A percentile compares a stretch with the other conserved stretches of the same genome.
Conservation (phyloP, 345 rosid species). For the Acer negundo region DNA sequence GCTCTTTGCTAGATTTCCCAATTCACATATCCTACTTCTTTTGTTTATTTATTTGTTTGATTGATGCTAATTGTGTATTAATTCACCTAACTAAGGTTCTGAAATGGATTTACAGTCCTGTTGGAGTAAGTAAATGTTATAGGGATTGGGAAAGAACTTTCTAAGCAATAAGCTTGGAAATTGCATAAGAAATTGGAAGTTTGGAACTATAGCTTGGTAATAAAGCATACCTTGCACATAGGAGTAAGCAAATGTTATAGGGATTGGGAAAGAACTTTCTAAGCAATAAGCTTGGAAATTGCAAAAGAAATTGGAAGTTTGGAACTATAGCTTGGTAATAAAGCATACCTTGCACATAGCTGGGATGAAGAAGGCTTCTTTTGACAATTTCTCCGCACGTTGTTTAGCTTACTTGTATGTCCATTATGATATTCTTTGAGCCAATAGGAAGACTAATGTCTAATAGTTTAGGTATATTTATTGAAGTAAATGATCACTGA, state of each 20-base stretch:
- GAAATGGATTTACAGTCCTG: background rate
- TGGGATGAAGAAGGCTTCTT: constrained; percentile 1
- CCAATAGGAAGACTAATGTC: background rate
- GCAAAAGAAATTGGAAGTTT: background rate
- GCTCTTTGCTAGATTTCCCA: background rate
- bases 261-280: background rate
- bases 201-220: background rate
- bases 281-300: background rate
- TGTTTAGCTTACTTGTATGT: background rate
- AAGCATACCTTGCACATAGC: background rate
- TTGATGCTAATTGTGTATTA: background rate
- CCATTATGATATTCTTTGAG: background rate
- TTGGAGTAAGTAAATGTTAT: background rate
- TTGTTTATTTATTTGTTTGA: background rate
- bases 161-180: background rate
- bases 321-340: background rate
- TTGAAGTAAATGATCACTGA: background rate
- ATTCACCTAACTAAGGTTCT: background rate
- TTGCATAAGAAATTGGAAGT: background rate
- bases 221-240: background rate
- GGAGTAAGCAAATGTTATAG: background rate
- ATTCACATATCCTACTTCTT: background rate
- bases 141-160: background rate
- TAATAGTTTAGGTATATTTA: background rate
- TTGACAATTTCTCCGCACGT: background rate